A percentile compares a stretch with the other conserved stretches of the same genome.
Evolutionary conservation across 495 filamentous ascomycete species (phyloP).

Genomic region (Penicillium simplicissimum): DNA sequence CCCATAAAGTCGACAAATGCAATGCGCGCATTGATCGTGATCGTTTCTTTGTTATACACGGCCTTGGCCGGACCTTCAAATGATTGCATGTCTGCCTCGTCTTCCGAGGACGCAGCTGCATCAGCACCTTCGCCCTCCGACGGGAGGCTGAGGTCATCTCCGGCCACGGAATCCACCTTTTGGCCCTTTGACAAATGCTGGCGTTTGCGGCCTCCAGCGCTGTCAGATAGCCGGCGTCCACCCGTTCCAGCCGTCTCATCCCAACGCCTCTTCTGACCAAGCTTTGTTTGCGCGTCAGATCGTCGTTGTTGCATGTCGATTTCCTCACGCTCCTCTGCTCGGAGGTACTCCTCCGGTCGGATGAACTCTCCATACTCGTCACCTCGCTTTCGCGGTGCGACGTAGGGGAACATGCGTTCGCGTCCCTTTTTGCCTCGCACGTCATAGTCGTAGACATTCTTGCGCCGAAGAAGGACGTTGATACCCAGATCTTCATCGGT

Average conservation of each 20-base stretch:
- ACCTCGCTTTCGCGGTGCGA: conserved; percentile 71
- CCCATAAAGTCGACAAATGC: conserved; percentile 90
- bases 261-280: conserved; percentile 95
- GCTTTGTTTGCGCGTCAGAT: conserved; percentile 57
- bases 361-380: conserved; percentile 96
- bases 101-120: conserved; percentile 47
- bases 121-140: conserved; percentile 50
- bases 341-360: conserved; percentile 88
- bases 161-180: conserved; percentile 44
- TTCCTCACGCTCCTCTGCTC: conserved; percentile 89
- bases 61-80: conserved; percentile 75
- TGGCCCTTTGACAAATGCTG: conserved; percentile 42
- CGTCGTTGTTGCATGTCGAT: conserved; percentile 60
- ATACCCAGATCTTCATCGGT: conserved; percentile 87
- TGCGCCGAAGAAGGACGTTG: conserved; percentile 84
- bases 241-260: conserved; percentile 60
- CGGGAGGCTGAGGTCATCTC: conserved; percentile 40
- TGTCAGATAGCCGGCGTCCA: conserved; percentile 38
- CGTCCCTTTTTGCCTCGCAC: conserved; percentile 90
- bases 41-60: conserved; percentile 54
- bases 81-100: conserved; percentile 46
- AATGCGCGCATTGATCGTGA: conserved; percentile 71
- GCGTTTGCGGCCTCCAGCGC: conserved; percentile 41
- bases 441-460: conserved; percentile 87
- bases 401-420: conserved; percentile 89